Percentiles rank a stretch among this genome's conserved stretches.
These are phyloP conservation scores for Plasmopara viticola DNA, from an alignment of 352 stramenopile species.

Conservation along the genomic window DNA sequence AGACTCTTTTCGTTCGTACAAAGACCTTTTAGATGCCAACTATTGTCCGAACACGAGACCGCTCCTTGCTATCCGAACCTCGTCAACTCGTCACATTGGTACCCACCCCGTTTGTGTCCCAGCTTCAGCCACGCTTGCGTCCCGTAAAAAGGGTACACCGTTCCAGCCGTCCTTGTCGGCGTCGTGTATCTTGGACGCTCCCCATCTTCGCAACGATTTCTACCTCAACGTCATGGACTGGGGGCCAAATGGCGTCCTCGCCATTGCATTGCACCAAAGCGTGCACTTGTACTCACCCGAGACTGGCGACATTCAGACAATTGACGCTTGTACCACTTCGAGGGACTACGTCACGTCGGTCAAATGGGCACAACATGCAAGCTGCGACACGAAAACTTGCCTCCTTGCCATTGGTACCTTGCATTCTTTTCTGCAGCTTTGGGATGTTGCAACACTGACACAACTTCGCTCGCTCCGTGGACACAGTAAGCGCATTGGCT, in stretches of 20 bases:
- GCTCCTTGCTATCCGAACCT: constrained; percentile 5
- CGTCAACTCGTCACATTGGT: constrained; percentile 1
- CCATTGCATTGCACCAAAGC: constrained; percentile 88
- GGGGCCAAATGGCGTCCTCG: constrained; percentile 91
- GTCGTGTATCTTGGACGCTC: constrained; percentile 91
- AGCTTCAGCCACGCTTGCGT: background rate
- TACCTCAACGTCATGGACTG: constrained; percentile 97
- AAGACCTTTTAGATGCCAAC: constrained; percentile 1
- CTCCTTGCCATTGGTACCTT: constrained; percentile 90
- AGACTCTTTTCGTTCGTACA: background rate
- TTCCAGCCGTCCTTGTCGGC: constrained; percentile 20
- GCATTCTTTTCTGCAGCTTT: constrained; percentile 89
- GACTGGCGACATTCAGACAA: constrained; percentile 88
- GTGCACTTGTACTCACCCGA: constrained; percentile 95
- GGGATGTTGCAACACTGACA: constrained; percentile 85
- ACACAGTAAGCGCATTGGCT: constrained; percentile 84
- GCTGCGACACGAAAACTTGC: background rate
- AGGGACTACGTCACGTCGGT: constrained; percentile 94
- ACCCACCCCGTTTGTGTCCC: background rate
- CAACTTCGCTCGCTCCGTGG: constrained; percentile 86
- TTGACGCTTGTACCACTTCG: constrained; percentile 41
- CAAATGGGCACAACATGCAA: constrained; percentile 59
- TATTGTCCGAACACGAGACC: background rate
- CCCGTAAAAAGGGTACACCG: background rate
- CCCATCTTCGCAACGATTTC: constrained; percentile 95